Percentiles rank a stretch among this genome's conserved stretches.
Evolutionary conservation across 2,329 filamentous ascomycete genomes (phyloP).

Genomic region (Botrytis fragariae): DNA sequence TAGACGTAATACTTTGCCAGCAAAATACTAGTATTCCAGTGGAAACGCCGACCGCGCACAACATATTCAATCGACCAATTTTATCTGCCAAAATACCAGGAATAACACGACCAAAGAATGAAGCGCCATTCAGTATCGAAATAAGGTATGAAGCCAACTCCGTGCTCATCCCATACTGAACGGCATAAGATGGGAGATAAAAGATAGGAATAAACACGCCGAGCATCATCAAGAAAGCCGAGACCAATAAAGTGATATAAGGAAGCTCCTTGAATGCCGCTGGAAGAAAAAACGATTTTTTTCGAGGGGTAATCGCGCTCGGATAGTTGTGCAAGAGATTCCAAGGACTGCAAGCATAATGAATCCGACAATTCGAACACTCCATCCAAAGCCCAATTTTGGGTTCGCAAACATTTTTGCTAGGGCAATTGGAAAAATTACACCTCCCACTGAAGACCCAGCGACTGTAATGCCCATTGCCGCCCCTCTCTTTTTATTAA

Average conservation of each 20-base stretch:
- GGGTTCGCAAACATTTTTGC: conserved; percentile 26
- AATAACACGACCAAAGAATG: conserved; percentile 20
- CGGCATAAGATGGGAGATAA: conserved; percentile 44
- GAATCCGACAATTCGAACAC: conserved; percentile 33
- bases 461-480: conserved; percentile 47
- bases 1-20: conserved; percentile 19
- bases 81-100: conserved; percentile 17
- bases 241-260: conserved; percentile 1
- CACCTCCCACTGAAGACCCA: conserved; percentile 19
- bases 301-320: conserved; percentile 15
- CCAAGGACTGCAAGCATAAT: conserved; percentile 43
- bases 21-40: conserved; percentile 20
- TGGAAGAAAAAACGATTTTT: conserved; percentile 17
- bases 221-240: conserved; percentile 41
- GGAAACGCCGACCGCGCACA: background rate
- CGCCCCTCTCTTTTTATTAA: conserved; percentile 47
- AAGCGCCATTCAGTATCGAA: conserved; percentile 45
- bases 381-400: conserved; percentile 35
- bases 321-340: conserved; percentile 1
- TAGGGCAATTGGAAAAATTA: conserved; percentile 17
- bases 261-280: conserved; percentile 15
- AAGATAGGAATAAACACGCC: conserved; percentile 53
- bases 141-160: conserved; percentile 50
- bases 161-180: conserved; percentile 46
- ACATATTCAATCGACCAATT: conserved; percentile 38